A percentile compares a stretch with the other conserved stretches of the same genome.
Evolutionary conservation across 2,329 filamentous ascomycete genomes (phyloP).

Genomic region (Talaromyces sp.): DNA sequence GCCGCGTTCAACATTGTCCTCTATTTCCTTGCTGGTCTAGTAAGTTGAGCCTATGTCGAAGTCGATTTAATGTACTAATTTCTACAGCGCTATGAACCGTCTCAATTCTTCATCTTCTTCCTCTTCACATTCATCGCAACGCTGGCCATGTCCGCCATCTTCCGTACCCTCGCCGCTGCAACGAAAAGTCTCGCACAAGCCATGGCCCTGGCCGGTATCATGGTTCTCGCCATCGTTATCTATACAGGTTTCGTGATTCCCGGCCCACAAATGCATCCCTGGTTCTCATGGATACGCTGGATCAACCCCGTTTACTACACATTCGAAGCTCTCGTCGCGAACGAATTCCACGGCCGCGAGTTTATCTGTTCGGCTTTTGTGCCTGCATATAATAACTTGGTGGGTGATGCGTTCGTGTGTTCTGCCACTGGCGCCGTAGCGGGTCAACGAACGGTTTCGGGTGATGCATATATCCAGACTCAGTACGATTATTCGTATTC

Average conservation of each 20-base stretch:
- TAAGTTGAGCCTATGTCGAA: not conserved
- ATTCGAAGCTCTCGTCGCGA: slow-evolving; percentile 59
- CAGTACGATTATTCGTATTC: slow-evolving; percentile 56
- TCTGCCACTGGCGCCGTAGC: slow-evolving; percentile 53
- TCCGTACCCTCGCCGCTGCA: slow-evolving; percentile 57
- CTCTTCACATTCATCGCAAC: slow-evolving; percentile 60
- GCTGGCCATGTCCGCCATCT: slow-evolving; percentile 58
- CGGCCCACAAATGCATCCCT: slow-evolving; percentile 55
- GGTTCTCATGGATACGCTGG: slow-evolving; percentile 67
- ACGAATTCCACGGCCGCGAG: slow-evolving; percentile 57
- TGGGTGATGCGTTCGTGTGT: slow-evolving; percentile 49
- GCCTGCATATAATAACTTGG: slow-evolving; percentile 44
- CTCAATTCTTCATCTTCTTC: slow-evolving; percentile 61
- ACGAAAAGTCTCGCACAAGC: slow-evolving; percentile 63
- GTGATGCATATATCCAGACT: slow-evolving; percentile 55
- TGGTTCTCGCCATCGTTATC: slow-evolving; percentile 58
- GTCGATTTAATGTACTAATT: slow-evolving; percentile 19
- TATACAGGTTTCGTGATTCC: slow-evolving; percentile 66
- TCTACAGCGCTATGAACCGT: slow-evolving; percentile 31
- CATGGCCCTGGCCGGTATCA: slow-evolving; percentile 54
- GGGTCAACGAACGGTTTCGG: slow-evolving; percentile 57
- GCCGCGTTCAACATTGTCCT: slow-evolving; percentile 75
- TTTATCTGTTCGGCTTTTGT: slow-evolving; percentile 55
- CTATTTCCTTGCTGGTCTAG: slow-evolving; percentile 70
- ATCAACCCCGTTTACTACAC: slow-evolving; percentile 64